Percentiles rank a stretch among this genome's conserved stretches.
These are phyloP conservation scores for Aureobasidium mangrovei DNA, from an alignment of 2,329 filamentous ascomycete genomes.

Conservation along the genomic window DNA sequence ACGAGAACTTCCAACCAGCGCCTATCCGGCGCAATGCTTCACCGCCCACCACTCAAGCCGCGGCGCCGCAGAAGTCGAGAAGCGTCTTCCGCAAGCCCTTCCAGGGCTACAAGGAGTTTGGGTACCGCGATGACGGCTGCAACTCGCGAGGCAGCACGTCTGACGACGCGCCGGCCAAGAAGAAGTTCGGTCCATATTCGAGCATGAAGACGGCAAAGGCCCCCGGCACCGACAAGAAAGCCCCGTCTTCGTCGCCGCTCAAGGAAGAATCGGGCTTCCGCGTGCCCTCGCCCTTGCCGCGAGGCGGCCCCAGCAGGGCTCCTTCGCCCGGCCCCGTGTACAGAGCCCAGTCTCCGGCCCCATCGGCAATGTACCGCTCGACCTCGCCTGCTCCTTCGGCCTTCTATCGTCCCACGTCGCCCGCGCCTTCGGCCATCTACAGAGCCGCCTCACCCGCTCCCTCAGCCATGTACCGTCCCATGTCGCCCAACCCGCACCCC, in stretches of 20 bases:
- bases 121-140: constrained; percentile 18
- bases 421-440: constrained; percentile 18
- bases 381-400: constrained; percentile 34
- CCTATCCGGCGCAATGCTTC: constrained; percentile 49
- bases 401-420: constrained; percentile 20
- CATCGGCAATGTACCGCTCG: constrained; percentile 22
- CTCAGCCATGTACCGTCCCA: constrained; percentile 26
- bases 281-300: constrained; percentile 27
- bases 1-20: constrained; percentile 70
- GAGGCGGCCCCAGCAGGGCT: constrained; percentile 20
- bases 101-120: constrained; percentile 46
- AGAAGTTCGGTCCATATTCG: constrained; percentile 39
- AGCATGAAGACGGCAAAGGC: constrained; percentile 42
- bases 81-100: constrained; percentile 56
- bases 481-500: constrained; percentile 22
- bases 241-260: constrained; percentile 15
- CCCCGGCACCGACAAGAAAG: constrained; percentile 24
- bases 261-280: constrained; percentile 23
- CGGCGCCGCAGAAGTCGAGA: constrained; percentile 44
- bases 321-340: constrained; percentile 19
- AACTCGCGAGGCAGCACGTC: constrained; percentile 19
- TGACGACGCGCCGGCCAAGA: constrained; percentile 26
- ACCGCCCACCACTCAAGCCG: constrained; percentile 44
- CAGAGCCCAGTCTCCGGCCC: constrained; percentile 20
- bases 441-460: constrained; percentile 20